phyloP scores from a whole-genome alignment of 2,329 filamentous ascomycete species.

The Tolypocladium tundrense region DNA sequence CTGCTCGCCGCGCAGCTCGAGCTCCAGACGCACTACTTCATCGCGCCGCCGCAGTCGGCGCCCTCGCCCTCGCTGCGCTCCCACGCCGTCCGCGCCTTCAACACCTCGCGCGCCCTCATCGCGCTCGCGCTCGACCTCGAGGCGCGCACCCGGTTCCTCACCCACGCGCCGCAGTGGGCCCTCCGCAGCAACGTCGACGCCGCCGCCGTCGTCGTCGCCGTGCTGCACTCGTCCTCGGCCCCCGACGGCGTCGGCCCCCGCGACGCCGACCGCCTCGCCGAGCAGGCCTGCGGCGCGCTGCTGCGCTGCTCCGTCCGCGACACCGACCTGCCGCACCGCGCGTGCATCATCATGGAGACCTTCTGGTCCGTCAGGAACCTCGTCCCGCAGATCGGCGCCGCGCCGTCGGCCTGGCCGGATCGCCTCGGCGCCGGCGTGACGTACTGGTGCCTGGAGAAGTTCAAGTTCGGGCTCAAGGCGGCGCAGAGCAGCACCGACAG shows the following conservation, averaged over 20 bases:
- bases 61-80: conserved; percentile 27
- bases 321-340: conserved; percentile 36
- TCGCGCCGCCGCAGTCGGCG: conserved; percentile 26
- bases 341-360: conserved; percentile 35
- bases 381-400: conserved; percentile 27
- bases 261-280: conserved; percentile 19
- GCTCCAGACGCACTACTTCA: conserved; percentile 42
- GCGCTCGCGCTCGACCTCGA: conserved; percentile 32
- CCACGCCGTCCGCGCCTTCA: conserved; percentile 35
- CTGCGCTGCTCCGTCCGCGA: conserved; percentile 35
- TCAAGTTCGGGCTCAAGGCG: conserved; percentile 31
- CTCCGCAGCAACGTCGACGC: conserved; percentile 37
- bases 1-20: conserved; percentile 40
- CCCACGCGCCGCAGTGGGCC: conserved; percentile 38
- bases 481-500: conserved; percentile 21
- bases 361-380: conserved; percentile 32
- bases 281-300: conserved; percentile 23
- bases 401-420: conserved; percentile 30
- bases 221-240: conserved; percentile 33
- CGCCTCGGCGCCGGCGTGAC: conserved; percentile 38
- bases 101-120: conserved; percentile 36
- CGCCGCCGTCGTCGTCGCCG: conserved; percentile 32
- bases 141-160: conserved; percentile 26
- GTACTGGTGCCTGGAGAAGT: conserved; percentile 38
- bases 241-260: conserved; percentile 3